Evolutionary conservation across 2,329 filamentous ascomycete genomes (phyloP), one percentile per base, ranked within the genome.

Genomic region (Diaporthe citrichinensis): DNA sequence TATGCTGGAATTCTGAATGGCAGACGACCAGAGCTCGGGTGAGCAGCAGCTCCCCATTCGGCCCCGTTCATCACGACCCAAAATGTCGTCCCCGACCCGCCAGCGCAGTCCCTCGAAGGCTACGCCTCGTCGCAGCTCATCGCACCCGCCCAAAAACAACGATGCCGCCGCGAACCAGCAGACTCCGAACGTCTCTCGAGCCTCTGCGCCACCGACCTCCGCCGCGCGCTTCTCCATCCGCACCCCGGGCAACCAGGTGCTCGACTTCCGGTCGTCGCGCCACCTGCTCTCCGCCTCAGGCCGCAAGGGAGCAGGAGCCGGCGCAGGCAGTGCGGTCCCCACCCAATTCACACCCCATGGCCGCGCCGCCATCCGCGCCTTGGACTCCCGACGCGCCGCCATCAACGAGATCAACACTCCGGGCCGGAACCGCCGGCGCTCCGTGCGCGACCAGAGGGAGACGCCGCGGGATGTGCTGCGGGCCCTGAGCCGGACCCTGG

Each of bases 321-420:
- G 51, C 25, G 25, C 51, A 55, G 4, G 76, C 76, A 5, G 77
- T 74, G 59, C 36, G 3, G 72, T 71, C 3, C 76, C 76, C 17
- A 77, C 73, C 23, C 76, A 77, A 39, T 80, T 81, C 10, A 93
- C 91, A 25, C 91, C 91, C 0, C 91, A 93, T 80, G 90, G 89
- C 62, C 89, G 88, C 78, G 91, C 91, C 15, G 91, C 91, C 58
- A 88, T 88, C 65, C 86, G 89, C 61, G 88, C 90, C 44, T 86
- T 92, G 71, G 88, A 92, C 78, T 87, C 89, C 77, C 89, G 91
- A 7, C 88, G 91, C 57, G 88, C 89, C 3, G 90, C 90, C 62
- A 85, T 91, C 65, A 87, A 92, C 3, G 90, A 90, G 62, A 85
- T 91, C 68, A 87, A 92, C 77, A 93, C 91, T 0, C 91, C 91